Percentiles rank a stretch among this genome's conserved stretches.
Evolutionary conservation across 2,329 filamentous ascomycete species (phyloP).

Genomic region (Neonectria magnoliae): DNA sequence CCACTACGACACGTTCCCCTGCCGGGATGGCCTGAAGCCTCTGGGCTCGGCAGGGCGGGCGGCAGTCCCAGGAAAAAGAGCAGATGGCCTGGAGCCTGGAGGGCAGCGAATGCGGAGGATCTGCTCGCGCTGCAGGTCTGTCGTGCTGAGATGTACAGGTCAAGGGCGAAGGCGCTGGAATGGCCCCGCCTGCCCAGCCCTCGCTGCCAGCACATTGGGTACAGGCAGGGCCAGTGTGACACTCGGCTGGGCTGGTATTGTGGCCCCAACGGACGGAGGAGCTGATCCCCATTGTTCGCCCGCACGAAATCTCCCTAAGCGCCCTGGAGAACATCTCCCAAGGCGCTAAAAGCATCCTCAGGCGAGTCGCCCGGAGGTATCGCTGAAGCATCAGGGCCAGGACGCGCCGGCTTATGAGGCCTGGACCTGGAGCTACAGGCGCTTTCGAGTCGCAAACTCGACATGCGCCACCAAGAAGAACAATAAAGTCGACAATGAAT

Average conservation of each 20-base stretch:
- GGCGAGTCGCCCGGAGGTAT: constrained; percentile 41
- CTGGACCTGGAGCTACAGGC: constrained; percentile 20
- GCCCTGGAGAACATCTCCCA: constrained; percentile 35
- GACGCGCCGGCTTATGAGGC: constrained; percentile 28
- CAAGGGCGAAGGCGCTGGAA: constrained; percentile 43
- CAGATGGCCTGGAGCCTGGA: background rate
- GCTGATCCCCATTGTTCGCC: constrained; percentile 1
- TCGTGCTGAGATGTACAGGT: constrained; percentile 44
- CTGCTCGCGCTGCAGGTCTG: background rate
- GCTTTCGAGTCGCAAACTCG: constrained; percentile 27
- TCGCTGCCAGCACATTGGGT: constrained; percentile 37
- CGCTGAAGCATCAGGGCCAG: constrained; percentile 37
- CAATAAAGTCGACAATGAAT: background rate
- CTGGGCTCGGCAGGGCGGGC: background rate
- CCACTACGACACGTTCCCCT: background rate
- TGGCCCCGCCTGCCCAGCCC: constrained; percentile 40
- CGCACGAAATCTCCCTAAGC: constrained; percentile 33
- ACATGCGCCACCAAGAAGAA: constrained; percentile 28
- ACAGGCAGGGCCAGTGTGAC: constrained; percentile 25
- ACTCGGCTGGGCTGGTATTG: constrained; percentile 12
- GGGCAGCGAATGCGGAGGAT: background rate
- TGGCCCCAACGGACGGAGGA: constrained; percentile 7
- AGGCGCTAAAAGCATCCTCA: constrained; percentile 35
- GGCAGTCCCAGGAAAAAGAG: background rate
- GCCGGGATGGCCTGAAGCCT: background rate